A percentile compares a stretch with the other conserved stretches of the same genome.
Evolutionary conservation across 1,284 basidiomycete species (phyloP).

Genomic region (Retiboletus flavoniger): DNA sequence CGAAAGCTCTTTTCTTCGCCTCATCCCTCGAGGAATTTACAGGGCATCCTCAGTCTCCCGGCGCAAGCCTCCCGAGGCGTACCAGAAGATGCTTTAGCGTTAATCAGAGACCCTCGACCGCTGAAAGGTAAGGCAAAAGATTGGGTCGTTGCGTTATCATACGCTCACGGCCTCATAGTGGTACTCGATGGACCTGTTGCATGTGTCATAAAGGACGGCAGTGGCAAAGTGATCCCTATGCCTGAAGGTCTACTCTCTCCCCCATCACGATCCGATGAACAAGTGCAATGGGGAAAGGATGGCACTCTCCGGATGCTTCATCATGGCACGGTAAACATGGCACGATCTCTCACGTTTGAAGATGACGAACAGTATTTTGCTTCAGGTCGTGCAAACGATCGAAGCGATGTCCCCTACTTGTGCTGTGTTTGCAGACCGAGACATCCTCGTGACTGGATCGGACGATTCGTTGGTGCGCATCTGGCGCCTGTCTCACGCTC

Average conservation of each 20-base stretch:
- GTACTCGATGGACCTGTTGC: slow-evolving; percentile 24
- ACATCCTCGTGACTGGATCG: slow-evolving; percentile 74
- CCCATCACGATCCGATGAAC: slow-evolving; percentile 64
- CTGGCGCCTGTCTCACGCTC: slow-evolving; percentile 60
- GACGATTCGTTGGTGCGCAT: slow-evolving; percentile 74
- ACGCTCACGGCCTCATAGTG: slow-evolving; percentile 17
- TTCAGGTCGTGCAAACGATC: slow-evolving; percentile 69
- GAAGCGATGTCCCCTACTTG: slow-evolving; percentile 74
- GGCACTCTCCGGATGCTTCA: slow-evolving; percentile 60
- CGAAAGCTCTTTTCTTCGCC: slow-evolving; percentile 82
- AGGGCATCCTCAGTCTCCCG: slow-evolving; percentile 69
- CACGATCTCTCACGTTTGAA: background rate
- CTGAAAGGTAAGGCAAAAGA: slow-evolving; percentile 51
- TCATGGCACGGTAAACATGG: slow-evolving; percentile 53
- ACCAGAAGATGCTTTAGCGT: slow-evolving; percentile 70
- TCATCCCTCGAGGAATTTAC: slow-evolving; percentile 75
- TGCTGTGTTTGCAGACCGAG: slow-evolving; percentile 72
- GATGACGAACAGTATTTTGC: slow-evolving; percentile 1
- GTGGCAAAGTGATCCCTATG: slow-evolving; percentile 62
- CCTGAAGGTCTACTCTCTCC: slow-evolving; percentile 57
- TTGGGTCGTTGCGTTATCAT: background rate
- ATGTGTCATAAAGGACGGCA: slow-evolving; percentile 22
- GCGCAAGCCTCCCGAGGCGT: slow-evolving; percentile 72
- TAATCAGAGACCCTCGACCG: slow-evolving; percentile 56
- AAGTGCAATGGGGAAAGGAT: slow-evolving; percentile 61